Evolutionary conservation across 768 basidiomycete genomes (phyloP).

Genomic region (Mrakia gelida): DNA sequence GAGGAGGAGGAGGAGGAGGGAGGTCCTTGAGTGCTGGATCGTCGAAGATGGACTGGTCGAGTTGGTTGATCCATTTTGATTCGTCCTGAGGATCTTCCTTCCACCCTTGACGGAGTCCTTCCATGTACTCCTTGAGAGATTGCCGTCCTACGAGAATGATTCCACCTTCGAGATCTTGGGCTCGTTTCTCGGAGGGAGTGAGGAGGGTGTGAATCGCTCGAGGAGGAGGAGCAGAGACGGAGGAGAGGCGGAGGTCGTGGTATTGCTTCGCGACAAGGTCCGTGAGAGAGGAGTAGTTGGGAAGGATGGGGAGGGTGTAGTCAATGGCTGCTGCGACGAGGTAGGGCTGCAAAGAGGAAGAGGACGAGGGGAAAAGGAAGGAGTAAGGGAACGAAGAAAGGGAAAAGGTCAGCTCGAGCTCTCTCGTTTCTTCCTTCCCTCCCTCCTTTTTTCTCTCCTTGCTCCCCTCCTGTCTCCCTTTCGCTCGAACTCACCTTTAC

Average conservation of each 20-base stretch:
- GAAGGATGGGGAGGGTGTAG: slow-evolving; percentile 75
- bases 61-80: slow-evolving; percentile 58
- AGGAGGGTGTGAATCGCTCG: slow-evolving; percentile 50
- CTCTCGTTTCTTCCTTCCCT: not conserved
- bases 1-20: not conserved
- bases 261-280: slow-evolving; percentile 68
- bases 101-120: slow-evolving; percentile 81
- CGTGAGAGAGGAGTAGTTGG: slow-evolving; percentile 80
- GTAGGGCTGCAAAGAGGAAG: slow-evolving; percentile 61
- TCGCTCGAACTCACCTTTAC: slow-evolving; percentile 71
- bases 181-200: slow-evolving; percentile 53
- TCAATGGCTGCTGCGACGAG: slow-evolving; percentile 91
- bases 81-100: slow-evolving; percentile 60
- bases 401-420: slow-evolving; percentile 1
- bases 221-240: slow-evolving; percentile 16
- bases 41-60: slow-evolving; percentile 71
- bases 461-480: not conserved
- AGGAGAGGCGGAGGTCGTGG: slow-evolving; percentile 55
- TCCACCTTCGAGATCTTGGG: slow-evolving; percentile 72
- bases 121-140: slow-evolving; percentile 91
- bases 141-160: slow-evolving; percentile 79
- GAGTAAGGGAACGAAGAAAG: no score
- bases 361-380: slow-evolving; percentile 31
- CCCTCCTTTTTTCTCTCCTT: not conserved
- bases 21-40: slow-evolving; percentile 48